phyloP scores from a whole-genome alignment of 108 stramenopile species.

The Nitzschia sp. region DNA sequence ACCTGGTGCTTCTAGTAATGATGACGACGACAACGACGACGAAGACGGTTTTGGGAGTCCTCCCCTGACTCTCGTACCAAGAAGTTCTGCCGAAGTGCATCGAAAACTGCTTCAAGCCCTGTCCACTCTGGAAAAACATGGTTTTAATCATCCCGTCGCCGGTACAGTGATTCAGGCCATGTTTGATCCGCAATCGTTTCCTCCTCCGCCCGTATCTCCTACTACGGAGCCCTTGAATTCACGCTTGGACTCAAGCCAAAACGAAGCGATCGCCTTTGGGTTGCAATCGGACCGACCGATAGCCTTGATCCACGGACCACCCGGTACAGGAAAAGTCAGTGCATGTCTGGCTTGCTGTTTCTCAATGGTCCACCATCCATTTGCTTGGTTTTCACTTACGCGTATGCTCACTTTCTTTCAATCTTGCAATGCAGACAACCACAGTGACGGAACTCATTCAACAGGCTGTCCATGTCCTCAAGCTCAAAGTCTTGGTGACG shows the following conservation, averaged over 20 bases:
- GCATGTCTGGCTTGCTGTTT: too few species aligned
- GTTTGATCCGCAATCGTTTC: constrained; percentile 38
- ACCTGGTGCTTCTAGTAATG: constrained; percentile 19
- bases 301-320: constrained; percentile 84
- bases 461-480: constrained; percentile 70
- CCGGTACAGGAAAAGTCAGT: constrained; percentile 73
- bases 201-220: not conserved
- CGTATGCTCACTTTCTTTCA: not conserved
- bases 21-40: constrained; percentile 35
- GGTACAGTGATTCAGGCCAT: constrained; percentile 64
- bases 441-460: constrained; percentile 89
- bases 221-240: constrained; percentile 27
- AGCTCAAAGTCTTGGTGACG: constrained; percentile 87
- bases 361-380: too few species aligned
- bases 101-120: constrained; percentile 61
- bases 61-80: constrained; percentile 69
- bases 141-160: constrained; percentile 64
- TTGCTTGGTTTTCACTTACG: too few species aligned
- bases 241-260: constrained; percentile 72
- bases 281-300: constrained; percentile 53
- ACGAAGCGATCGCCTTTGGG: constrained; percentile 75
- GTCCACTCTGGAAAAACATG: constrained; percentile 62
- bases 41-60: constrained; percentile 36
- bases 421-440: constrained; percentile 41
- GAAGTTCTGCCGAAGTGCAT: constrained; percentile 75